Conservation (phyloP, 768 basidiomycete genomes). For the Amanita phalloides region DNA sequence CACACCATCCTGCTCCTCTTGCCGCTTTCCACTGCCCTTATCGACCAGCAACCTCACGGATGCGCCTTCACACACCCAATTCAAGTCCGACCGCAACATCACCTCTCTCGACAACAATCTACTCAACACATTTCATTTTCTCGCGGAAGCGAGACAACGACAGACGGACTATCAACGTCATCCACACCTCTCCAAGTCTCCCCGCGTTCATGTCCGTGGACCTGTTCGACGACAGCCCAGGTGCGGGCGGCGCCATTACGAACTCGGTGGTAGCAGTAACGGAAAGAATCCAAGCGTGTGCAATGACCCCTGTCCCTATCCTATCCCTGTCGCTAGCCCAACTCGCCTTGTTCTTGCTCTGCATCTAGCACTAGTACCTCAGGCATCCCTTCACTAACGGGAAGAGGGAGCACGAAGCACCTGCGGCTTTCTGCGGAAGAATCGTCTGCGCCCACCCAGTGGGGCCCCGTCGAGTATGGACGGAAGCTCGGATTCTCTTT, state of each 20-base stretch:
- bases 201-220: slow-evolving; percentile 32
- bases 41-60: slow-evolving; percentile 25
- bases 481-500: slow-evolving; percentile 15
- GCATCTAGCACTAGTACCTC: no score
- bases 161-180: slow-evolving; percentile 16
- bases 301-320: no score
- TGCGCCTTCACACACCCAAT: slow-evolving; percentile 37
- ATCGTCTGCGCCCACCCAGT: slow-evolving; percentile 24
- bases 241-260: background rate
- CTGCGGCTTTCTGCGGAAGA: slow-evolving; percentile 36
- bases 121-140: slow-evolving; percentile 40
- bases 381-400: slow-evolving; percentile 1
- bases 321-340: background rate
- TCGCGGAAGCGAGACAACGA: slow-evolving; percentile 7
- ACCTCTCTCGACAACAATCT: slow-evolving; percentile 48
- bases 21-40: slow-evolving; percentile 33
- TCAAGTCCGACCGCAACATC: slow-evolving; percentile 41
- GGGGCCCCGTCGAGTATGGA: slow-evolving; percentile 12
- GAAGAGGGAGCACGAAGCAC: slow-evolving; percentile 33
- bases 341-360: background rate
- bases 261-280: background rate
- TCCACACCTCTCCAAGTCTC: slow-evolving; percentile 29
- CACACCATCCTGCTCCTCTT: slow-evolving; percentile 39
- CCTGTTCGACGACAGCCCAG: slow-evolving; percentile 27
- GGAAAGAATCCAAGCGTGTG: background rate